Percentiles rank a stretch among this genome's conserved stretches.
These are phyloP conservation scores for Ajuga reptans DNA, from an alignment of 305 asterid species.

Conservation along the genomic window DNA sequence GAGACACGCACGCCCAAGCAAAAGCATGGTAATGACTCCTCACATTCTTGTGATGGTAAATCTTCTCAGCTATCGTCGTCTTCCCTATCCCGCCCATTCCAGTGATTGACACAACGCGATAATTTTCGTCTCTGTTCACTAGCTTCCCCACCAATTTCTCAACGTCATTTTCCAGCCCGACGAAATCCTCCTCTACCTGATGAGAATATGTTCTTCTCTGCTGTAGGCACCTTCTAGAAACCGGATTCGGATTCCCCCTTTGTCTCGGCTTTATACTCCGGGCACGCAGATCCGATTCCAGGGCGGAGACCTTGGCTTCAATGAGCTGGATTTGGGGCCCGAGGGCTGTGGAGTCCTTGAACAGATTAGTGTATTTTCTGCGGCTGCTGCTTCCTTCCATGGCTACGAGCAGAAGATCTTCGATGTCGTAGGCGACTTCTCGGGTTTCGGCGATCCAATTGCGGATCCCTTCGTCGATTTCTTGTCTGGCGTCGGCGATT, in stretches of 20 bases:
- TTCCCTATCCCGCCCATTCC: slow-evolving; percentile 53
- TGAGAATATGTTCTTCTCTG: slow-evolving; percentile 32
- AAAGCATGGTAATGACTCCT: slow-evolving; percentile 29
- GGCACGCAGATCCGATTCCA: slow-evolving; percentile 27
- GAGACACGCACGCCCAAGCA: slow-evolving; percentile 48
- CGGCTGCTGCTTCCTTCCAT: slow-evolving; percentile 12
- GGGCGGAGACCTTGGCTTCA: slow-evolving; percentile 28
- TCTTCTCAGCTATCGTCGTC: slow-evolving; percentile 38
- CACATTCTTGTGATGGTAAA: slow-evolving; percentile 27
- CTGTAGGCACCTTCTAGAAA: slow-evolving; percentile 13
- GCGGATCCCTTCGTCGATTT: slow-evolving; percentile 32
- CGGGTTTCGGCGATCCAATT: slow-evolving; percentile 45
- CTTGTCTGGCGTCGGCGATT: slow-evolving; percentile 38
- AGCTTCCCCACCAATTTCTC: slow-evolving; percentile 27
- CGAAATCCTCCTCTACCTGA: slow-evolving; percentile 32
- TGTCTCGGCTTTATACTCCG: slow-evolving; percentile 18
- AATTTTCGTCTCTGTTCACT: slow-evolving; percentile 19
- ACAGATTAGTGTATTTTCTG: background rate
- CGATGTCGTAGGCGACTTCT: slow-evolving; percentile 36
- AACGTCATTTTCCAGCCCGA: slow-evolving; percentile 40
- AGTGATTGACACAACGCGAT: slow-evolving; percentile 24
- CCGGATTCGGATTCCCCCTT: slow-evolving; percentile 12
- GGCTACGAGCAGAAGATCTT: slow-evolving; percentile 28
- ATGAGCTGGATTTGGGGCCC: slow-evolving; percentile 24
- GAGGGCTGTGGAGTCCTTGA: slow-evolving; percentile 20